Conservation (phyloP, 23 red algal genomes). For the Gracilariopsis chorda region DNA sequence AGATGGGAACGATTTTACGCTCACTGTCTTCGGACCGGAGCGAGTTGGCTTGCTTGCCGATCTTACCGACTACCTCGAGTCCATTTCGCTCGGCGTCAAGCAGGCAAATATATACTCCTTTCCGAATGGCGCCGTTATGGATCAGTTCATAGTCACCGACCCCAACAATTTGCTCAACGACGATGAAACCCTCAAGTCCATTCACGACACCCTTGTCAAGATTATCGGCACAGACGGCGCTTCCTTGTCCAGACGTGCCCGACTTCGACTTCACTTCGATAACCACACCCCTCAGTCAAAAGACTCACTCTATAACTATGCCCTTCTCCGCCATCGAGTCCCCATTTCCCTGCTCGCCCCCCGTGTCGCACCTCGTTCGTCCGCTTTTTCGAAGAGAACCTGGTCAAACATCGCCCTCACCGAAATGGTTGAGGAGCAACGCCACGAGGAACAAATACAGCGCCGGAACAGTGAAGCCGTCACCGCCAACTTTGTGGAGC, state of each 20-base stretch:
- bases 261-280: neutral
- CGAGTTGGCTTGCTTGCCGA: conserved; percentile 84
- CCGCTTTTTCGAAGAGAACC: neutral
- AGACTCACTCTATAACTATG: conserved; percentile 61
- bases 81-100: conserved; percentile 60
- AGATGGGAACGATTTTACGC: conserved; percentile 48
- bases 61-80: conserved; percentile 76
- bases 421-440: conserved; percentile 48
- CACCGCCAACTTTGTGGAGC: conserved; percentile 41
- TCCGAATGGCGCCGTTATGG: conserved; percentile 90
- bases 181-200: conserved; percentile 35
- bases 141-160: conserved; percentile 88
- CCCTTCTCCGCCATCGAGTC: conserved; percentile 34
- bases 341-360: conserved; percentile 46
- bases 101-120: conserved; percentile 89
- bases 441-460: conserved; percentile 9
- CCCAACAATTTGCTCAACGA: conserved; percentile 48
- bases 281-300: conserved; percentile 5
- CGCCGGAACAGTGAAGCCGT: conserved; percentile 8
- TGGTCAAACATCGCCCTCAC: conserved; percentile 55
- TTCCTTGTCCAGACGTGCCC: neutral
- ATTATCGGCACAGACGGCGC: conserved; percentile 43
- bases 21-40: conserved; percentile 92
- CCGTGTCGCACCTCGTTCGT: neutral
- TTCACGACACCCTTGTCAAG: conserved; percentile 73